Percentiles rank a stretch among this genome's conserved stretches.
Evolutionary conservation across 371 early-diverging fungal genomes (phyloP).

Genomic region (Mucor irregularis): DNA sequence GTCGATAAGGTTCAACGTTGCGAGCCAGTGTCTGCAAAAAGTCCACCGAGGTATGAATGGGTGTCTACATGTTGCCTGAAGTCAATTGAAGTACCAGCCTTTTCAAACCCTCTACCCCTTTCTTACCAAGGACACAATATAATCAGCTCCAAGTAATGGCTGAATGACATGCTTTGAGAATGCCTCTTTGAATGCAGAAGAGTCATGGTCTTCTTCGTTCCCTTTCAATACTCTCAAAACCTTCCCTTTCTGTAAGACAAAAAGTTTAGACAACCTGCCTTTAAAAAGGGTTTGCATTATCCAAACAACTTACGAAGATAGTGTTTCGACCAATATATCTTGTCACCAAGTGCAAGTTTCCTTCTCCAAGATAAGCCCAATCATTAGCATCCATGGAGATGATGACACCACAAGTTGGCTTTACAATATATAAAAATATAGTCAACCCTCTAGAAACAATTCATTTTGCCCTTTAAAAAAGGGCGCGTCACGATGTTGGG

Average conservation of each 20-base stretch:
- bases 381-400: conserved; percentile 11
- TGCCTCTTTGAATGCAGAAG: conserved; percentile 8
- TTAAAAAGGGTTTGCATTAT: not conserved
- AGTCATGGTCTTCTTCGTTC: not conserved
- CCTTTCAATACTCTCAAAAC: conserved; percentile 40
- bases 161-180: conserved; percentile 30
- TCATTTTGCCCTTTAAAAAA: conserved; percentile 30
- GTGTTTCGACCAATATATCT: conserved; percentile 30
- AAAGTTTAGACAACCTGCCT: not conserved
- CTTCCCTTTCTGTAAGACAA: conserved; percentile 21
- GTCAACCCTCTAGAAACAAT: too few relatives aligned
- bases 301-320: conserved; percentile 27
- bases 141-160: conserved; percentile 42
- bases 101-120: not conserved
- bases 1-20: conserved; percentile 20
- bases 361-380: conserved; percentile 53
- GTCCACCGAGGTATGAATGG: conserved; percentile 15
- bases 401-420: conserved; percentile 16
- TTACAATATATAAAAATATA: not conserved
- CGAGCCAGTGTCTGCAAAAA: conserved; percentile 29
- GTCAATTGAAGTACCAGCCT: not conserved
- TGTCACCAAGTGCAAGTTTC: conserved; percentile 49
- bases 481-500: conserved; percentile 41
- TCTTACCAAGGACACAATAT: conserved; percentile 37
- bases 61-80: conserved; percentile 23